Evolutionary conservation across 805 yeast species (phyloP).

Genomic region (Myxozyma melibiosi): DNA sequence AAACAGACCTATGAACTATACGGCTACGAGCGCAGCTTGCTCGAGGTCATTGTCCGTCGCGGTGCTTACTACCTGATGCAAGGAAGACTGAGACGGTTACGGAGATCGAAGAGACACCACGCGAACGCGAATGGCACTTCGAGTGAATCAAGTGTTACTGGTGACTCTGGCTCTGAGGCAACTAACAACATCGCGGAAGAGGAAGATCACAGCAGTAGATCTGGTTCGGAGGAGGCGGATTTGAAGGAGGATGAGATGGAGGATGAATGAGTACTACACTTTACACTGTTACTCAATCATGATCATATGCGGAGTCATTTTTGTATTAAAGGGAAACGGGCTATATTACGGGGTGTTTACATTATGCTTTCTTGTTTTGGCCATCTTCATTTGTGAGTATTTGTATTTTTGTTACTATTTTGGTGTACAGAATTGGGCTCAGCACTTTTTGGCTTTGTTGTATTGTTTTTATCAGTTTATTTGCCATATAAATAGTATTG

Average conservation of each 20-base stretch:
- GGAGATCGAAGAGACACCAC: conserved; percentile 39
- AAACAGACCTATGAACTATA: conserved; percentile 51
- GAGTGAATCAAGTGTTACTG: background rate
- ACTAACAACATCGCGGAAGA: conserved; percentile 1
- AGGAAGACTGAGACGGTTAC: conserved; percentile 67
- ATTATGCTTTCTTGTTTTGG: background rate
- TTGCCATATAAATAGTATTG: background rate
- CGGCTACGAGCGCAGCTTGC: conserved; percentile 55
- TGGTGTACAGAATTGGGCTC: conserved; percentile 3
- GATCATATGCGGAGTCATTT: background rate
- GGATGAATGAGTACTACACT: background rate
- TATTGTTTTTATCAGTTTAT: background rate
- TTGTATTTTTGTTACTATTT: background rate
- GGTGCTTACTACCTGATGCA: conserved; percentile 83
- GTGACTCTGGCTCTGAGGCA: background rate
- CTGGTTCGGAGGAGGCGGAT: conserved; percentile 11
- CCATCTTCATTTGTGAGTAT: background rate
- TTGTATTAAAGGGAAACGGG: conserved; percentile 1
- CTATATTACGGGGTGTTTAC: background rate
- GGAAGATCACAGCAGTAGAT: conserved; percentile 14
- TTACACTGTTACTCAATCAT: background rate
- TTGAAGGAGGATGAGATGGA: conserved; percentile 7
- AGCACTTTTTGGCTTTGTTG: background rate
- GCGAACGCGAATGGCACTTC: background rate
- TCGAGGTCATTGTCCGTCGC: conserved; percentile 76